phyloP scores from a whole-genome alignment of 1,284 basidiomycete species.

The Puccinia horiana region DNA sequence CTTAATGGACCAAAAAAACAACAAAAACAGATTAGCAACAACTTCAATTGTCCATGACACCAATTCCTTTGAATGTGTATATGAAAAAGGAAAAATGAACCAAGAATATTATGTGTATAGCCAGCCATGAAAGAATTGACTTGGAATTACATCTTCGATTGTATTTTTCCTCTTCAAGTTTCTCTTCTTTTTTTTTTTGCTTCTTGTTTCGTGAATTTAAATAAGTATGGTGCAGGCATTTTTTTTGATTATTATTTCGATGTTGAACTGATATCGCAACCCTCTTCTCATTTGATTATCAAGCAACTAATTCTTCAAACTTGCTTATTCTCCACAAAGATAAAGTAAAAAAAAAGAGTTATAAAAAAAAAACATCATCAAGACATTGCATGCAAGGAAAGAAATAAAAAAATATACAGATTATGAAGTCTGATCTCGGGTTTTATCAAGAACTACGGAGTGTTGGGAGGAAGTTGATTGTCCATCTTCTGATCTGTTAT shows the following conservation, averaged over 20 bases:
- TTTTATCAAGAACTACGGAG: neutral
- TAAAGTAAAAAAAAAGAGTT: neutral
- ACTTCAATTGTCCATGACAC: too few species aligned
- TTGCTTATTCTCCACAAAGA: neutral
- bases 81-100: too few species aligned
- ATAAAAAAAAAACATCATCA: neutral
- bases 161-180: too few species aligned
- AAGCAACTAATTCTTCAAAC: neutral
- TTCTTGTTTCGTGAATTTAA: too few species aligned
- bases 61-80: too few species aligned
- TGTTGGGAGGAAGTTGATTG: neutral
- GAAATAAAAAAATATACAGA: neutral
- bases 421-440: neutral
- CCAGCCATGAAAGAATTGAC: too few species aligned
- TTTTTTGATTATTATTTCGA: neutral
- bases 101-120: too few species aligned
- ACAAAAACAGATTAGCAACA: too few species aligned
- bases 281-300: slow-evolving; percentile 2
- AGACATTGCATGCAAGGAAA: neutral
- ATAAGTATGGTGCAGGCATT: too few species aligned
- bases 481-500: slow-evolving; percentile 14
- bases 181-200: too few species aligned
- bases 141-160: too few species aligned
- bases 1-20: too few species aligned
- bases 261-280: neutral